These are phyloP conservation scores for Cucurbita moschata DNA, from an alignment of 306 rosid species.

Conservation along the genomic window DNA sequence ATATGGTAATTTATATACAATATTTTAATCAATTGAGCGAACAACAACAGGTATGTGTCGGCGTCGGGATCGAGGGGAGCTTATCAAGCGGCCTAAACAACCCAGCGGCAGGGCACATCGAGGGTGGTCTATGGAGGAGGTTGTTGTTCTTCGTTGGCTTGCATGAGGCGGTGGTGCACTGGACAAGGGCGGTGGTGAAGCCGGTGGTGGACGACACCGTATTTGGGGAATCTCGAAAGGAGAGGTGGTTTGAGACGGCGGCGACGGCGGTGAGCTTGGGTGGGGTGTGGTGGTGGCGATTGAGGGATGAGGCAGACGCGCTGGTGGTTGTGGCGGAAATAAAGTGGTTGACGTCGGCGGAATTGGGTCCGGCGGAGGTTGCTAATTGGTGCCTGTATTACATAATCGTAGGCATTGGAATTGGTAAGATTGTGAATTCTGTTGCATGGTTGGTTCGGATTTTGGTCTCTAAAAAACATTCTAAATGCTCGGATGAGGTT, in stretches of 20 bases:
- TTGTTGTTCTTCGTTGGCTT: conserved; percentile 47
- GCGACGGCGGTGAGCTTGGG: conserved; percentile 33
- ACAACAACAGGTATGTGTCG: conserved; percentile 39
- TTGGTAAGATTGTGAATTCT: conserved; percentile 38
- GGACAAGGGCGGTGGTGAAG: conserved; percentile 60
- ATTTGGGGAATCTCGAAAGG: conserved; percentile 20
- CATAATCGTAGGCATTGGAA: conserved; percentile 45
- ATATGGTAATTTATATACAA: too few relatives aligned
- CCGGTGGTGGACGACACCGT: conserved; percentile 75
- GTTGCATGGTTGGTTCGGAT: conserved; percentile 26
- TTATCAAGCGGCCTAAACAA: conserved; percentile 17
- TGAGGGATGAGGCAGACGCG: conserved; percentile 54
- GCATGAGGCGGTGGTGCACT: conserved; percentile 51
- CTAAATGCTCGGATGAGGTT: neutral
- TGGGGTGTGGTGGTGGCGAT: conserved; percentile 66
- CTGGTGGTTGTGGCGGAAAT: conserved; percentile 43
- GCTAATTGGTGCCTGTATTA: conserved; percentile 62
- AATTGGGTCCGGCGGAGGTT: conserved; percentile 34
- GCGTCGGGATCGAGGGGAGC: conserved; percentile 48
- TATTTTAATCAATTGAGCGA: too few relatives aligned
- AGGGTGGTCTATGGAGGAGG: conserved; percentile 27
- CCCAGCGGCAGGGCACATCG: neutral
- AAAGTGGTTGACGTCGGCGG: conserved; percentile 31
- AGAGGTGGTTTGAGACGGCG: conserved; percentile 42
- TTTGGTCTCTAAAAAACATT: conserved; percentile 15